Percentiles rank a stretch among this genome's conserved stretches.
phyloP scores from a whole-genome alignment of 169 alveolate species.

The Plasmodium vivax region DNA sequence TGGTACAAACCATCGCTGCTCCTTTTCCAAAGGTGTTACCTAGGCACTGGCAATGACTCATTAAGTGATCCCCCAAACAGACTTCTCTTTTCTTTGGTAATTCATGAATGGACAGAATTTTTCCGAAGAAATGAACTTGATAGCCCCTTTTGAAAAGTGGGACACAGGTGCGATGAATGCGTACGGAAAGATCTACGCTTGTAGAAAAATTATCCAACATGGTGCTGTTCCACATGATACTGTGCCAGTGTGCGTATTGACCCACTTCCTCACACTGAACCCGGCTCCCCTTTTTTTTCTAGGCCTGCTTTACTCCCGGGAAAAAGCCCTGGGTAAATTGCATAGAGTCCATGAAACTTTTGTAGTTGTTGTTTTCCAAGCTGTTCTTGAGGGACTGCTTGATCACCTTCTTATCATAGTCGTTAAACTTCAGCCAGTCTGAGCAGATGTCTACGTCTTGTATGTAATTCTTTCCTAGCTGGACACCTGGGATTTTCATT shows the following conservation, averaged over 20 bases:
- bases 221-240: too few species aligned
- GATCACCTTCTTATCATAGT: slow-evolving; percentile 57
- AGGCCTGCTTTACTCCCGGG: not conserved
- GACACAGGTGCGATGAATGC: not conserved
- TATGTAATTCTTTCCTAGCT: slow-evolving; percentile 58
- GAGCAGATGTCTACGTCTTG: slow-evolving; percentile 66
- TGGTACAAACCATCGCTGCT: not conserved
- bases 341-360: slow-evolving; percentile 10
- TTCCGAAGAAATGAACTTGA: not conserved
- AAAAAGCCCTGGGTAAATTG: slow-evolving; percentile 12
- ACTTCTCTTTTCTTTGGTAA: not conserved
- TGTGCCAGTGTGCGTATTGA: not conserved
- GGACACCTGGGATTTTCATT: slow-evolving; percentile 71
- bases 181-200: not conserved
- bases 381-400: slow-evolving; percentile 45
- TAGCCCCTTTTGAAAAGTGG: not conserved
- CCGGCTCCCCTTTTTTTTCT: not conserved
- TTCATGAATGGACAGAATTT: not conserved
- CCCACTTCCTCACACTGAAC: not conserved
- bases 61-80: not conserved
- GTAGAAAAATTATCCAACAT: not conserved
- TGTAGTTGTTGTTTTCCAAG: slow-evolving; percentile 11
- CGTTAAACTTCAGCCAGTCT: slow-evolving; percentile 59
- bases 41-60: not conserved
- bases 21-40: not conserved